Evolutionary conservation across 768 basidiomycete species (phyloP).

Genomic region (Pleurotus citrinopileatus): DNA sequence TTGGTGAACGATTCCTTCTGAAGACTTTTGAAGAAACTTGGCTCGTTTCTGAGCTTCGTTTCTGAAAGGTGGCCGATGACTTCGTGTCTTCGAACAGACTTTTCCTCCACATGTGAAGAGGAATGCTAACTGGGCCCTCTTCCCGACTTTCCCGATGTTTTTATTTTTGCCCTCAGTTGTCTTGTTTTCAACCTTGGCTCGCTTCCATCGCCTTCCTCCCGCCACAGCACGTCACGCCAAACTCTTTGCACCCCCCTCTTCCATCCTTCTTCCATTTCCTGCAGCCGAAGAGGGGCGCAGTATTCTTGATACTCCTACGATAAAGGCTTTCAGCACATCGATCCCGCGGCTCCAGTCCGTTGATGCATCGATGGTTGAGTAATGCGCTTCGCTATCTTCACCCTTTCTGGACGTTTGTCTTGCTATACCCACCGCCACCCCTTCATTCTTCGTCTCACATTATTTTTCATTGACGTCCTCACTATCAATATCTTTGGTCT

Average conservation of each 20-base stretch:
- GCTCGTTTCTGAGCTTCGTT: too few species aligned
- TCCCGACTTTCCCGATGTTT: too few species aligned
- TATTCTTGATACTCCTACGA: background rate
- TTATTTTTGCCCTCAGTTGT: too few species aligned
- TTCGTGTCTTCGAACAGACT: too few species aligned
- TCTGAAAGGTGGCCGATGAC: too few species aligned
- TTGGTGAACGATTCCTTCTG: slow-evolving; percentile 1
- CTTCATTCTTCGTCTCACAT: too few species aligned
- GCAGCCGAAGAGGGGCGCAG: background rate
- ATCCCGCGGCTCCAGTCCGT: too few species aligned
- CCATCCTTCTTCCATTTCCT: background rate
- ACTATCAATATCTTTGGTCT: background rate
- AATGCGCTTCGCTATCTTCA: background rate
- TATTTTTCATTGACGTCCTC: background rate
- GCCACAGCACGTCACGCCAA: too few species aligned
- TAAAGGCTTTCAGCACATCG: background rate
- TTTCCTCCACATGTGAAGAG: too few species aligned
- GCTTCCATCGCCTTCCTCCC: too few species aligned
- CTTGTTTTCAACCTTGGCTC: too few species aligned
- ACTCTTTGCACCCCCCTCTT: background rate
- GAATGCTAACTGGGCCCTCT: too few species aligned
- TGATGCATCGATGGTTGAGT: background rate
- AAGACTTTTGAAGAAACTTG: background rate
- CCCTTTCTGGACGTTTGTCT: background rate
- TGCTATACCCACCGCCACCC: slow-evolving; percentile 1